Base-by-base conservation (phyloP, 148 eudicot genomes). In the Tetragonia tetragonoides region DNA sequence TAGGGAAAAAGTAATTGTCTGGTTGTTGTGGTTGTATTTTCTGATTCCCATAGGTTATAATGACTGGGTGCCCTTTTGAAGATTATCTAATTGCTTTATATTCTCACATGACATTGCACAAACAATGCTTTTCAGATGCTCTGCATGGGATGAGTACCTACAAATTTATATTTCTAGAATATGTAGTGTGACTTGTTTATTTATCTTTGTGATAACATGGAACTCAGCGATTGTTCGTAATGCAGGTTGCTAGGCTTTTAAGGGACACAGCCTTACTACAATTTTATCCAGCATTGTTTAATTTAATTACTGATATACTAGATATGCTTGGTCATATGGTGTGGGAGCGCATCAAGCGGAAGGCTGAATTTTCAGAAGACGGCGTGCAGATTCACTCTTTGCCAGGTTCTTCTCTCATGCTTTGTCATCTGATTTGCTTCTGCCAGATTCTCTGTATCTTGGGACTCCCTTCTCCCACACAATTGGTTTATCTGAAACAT, bases 261-360 rank as follows among this genome's bases (percentile, higher is more conserved):
- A 85, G 80, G 87, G 92, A 92, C 79, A 86, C 90, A 34, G 72
- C 87, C 39, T 85, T 83, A 70, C 81, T 82, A 68, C 94, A 92
- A 61, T 90, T 92, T 88, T 92, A 92, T 86, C 97, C 97, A 60
- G 90, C 88, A 46, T 76, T 90, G 75, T 92, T 92, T 77, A 85
- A 86, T 85, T 80, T 87, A 82, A 94, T 87, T 68, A 90, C 92
- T 51, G 94, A 90, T 79, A 85, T 92, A 77, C 75, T 92, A 80
- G 94, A 89, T 80, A 83, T 86, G 93, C 87, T 92, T 73, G 97
- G 97, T 75, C 86, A 87, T 77, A 64, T 90, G 88, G 93, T 92
- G 71, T 88, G 94, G 97, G 85, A 84, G 77, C 92, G 94, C 74
- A 88, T 92, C 71, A 90, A 78, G 87, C 85, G 75, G 73, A 92